Conservation (phyloP, 2,329 filamentous ascomycete genomes). For the Stenocarpella maydis region DNA sequence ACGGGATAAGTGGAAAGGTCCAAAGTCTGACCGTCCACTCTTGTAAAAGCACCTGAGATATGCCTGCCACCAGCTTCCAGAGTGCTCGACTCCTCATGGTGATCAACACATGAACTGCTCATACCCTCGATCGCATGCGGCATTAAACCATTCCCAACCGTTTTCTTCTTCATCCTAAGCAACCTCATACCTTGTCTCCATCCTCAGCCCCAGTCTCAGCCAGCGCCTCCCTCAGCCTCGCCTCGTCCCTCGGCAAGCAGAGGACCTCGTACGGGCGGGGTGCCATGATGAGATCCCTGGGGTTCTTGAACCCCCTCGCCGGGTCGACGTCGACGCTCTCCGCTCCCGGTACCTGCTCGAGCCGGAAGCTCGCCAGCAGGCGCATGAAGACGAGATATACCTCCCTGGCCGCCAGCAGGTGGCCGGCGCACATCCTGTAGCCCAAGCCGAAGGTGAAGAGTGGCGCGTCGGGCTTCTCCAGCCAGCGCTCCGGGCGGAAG, state of each 20-base stretch:
- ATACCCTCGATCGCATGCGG: background rate
- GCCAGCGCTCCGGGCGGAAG: constrained; percentile 61
- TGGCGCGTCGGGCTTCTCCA: constrained; percentile 50
- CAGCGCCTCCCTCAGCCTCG: constrained; percentile 6
- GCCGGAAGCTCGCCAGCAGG: constrained; percentile 58
- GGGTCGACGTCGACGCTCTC: constrained; percentile 26
- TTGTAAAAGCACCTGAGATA: background rate
- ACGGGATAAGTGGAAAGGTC: too few relatives aligned
- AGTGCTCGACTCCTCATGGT: background rate
- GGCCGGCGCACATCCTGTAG: constrained; percentile 62
- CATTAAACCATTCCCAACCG: background rate
- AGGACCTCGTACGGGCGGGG: constrained; percentile 28
- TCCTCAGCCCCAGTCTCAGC: background rate
- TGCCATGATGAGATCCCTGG: constrained; percentile 28
- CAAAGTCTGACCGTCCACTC: too few relatives aligned
- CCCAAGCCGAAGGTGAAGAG: constrained; percentile 64
- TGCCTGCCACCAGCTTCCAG: background rate
- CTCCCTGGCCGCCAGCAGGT: constrained; percentile 61
- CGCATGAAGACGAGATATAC: constrained; percentile 61
- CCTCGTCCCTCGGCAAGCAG: constrained; percentile 33
- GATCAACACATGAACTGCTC: background rate
- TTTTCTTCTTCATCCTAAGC: too few relatives aligned
- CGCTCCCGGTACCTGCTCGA: constrained; percentile 43
- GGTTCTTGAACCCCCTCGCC: constrained; percentile 27
- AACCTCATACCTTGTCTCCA: background rate